Percentiles rank a stretch among this genome's conserved stretches.
These are phyloP conservation scores for Dictyostelium brefeldianum DNA, from an alignment of 78 protist species.

Conservation along the genomic window DNA sequence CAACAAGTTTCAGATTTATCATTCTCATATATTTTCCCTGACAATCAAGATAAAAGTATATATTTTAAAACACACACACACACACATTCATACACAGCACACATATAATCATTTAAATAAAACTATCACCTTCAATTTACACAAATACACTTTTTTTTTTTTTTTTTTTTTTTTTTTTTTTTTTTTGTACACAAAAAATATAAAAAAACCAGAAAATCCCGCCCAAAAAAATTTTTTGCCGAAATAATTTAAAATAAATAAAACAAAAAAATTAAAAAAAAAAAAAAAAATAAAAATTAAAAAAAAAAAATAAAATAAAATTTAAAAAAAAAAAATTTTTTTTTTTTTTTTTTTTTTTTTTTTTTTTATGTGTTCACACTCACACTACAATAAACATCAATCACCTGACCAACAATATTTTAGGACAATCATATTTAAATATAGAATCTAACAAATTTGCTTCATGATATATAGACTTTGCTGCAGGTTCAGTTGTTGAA, in stretches of 20 bases:
- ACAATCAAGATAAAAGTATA: conserved; percentile 62
- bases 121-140: no score
- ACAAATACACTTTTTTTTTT: not conserved
- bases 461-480: conserved; percentile 31
- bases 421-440: not conserved
- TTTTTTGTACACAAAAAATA: no score
- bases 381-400: not conserved
- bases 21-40: conserved; percentile 81
- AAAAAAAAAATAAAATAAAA: no score
- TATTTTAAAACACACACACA: not conserved
- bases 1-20: conserved; percentile 42
- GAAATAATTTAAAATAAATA: no score
- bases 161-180: not conserved
- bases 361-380: no score
- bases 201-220: no score
- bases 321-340: no score
- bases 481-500: conserved; percentile 78
- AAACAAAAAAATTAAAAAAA: no score
- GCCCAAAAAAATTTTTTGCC: no score
- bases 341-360: no score
- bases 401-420: not conserved
- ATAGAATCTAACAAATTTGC: not conserved
- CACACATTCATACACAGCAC: not conserved
- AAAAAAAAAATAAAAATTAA: no score
- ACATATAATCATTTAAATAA: not conserved